A percentile compares a stretch with the other conserved stretches of the same genome.
Conservation (phyloP, 345 rosid genomes). For the Camelina sativa region DNA sequence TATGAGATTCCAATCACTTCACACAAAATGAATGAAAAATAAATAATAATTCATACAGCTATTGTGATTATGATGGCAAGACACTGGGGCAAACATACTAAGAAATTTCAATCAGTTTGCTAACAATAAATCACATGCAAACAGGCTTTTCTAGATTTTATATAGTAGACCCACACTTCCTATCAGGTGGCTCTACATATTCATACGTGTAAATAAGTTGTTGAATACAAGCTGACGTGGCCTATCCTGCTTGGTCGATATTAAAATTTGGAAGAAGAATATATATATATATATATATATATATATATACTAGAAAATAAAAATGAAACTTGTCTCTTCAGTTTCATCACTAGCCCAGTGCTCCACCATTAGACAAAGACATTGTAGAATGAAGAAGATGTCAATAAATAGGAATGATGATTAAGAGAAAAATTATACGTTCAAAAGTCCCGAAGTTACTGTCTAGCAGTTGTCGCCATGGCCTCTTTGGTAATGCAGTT, state of each 20-base stretch:
- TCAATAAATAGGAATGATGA: not conserved
- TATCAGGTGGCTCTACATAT: not conserved
- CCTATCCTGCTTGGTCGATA: not conserved
- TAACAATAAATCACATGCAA: not conserved
- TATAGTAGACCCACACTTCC: not conserved
- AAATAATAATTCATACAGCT: not conserved
- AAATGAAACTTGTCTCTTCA: not conserved
- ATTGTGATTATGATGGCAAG: not conserved
- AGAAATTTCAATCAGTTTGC: not conserved
- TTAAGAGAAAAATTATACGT: not conserved
- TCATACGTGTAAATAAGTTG: not conserved
- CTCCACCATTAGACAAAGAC: conserved; percentile 22
- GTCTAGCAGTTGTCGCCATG: conserved; percentile 62
- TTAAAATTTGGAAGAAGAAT: not conserved
- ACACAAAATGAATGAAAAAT: not conserved
- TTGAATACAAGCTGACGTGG: not conserved
- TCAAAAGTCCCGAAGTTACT: not conserved
- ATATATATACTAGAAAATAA: no score
- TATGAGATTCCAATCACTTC: not conserved
- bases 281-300: no score
- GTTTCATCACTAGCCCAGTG: conserved; percentile 8
- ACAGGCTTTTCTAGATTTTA: not conserved
- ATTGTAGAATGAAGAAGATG: not conserved
- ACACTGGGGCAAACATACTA: not conserved
- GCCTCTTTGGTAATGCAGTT: conserved; percentile 68